Conservation (phyloP, 129 eudicot species). For the Artemisia annua region DNA sequence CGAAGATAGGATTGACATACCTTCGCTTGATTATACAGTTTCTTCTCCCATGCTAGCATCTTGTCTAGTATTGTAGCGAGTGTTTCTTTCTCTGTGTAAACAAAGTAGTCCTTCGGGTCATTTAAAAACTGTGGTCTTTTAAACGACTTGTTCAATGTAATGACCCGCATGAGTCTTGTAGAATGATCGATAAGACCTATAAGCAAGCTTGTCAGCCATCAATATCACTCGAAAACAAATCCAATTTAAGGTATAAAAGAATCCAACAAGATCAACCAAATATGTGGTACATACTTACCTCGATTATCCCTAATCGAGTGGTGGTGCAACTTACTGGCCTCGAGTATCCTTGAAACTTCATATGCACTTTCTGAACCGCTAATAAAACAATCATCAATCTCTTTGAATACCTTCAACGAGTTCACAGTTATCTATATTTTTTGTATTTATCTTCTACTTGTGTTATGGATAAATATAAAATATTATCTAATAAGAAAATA, state of each 20-base stretch:
- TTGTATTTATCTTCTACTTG: no score
- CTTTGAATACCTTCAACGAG: conserved; percentile 48
- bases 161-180: conserved; percentile 64
- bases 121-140: conserved; percentile 44
- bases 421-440: no score
- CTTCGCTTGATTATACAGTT: conserved; percentile 84
- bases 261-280: not conserved
- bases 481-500: no score
- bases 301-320: conserved; percentile 65
- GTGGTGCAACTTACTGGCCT: conserved; percentile 64
- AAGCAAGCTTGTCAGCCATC: conserved; percentile 8
- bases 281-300: conserved; percentile 34
- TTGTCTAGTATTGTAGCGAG: conserved; percentile 76
- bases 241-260: not conserved
- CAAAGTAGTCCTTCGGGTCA: conserved; percentile 53
- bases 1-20: conserved; percentile 26
- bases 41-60: conserved; percentile 88
- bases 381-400: conserved; percentile 68
- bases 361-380: conserved; percentile 71
- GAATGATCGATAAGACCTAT: conserved; percentile 75
- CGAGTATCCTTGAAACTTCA: conserved; percentile 67
- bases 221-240: not conserved
- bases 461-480: no score
- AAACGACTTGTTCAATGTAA: conserved; percentile 70
- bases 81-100: conserved; percentile 66